Percentiles rank a stretch among this genome's conserved stretches.
These are phyloP conservation scores for Samsoniella hepiali DNA, from an alignment of 2,329 filamentous ascomycete genomes.

Conservation along the genomic window DNA sequence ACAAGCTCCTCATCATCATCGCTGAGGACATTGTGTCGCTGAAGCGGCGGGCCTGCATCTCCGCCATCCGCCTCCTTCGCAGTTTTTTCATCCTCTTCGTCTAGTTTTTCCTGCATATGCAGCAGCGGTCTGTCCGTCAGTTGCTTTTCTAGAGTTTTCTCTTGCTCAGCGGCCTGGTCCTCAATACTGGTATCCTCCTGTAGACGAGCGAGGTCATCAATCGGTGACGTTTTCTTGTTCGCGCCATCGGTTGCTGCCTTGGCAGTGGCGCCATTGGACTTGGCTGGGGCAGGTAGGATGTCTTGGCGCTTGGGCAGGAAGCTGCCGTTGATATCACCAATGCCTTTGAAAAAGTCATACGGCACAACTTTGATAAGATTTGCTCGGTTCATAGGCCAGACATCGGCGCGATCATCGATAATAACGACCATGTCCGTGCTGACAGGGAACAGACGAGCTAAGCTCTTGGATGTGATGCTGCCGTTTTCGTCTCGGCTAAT, in stretches of 20 bases:
- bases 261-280: slow-evolving; percentile 23
- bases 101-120: slow-evolving; percentile 88
- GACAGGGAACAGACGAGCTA: slow-evolving; percentile 89
- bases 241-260: slow-evolving; percentile 17
- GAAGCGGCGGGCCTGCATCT: slow-evolving; percentile 34
- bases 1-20: slow-evolving; percentile 84
- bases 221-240: slow-evolving; percentile 40
- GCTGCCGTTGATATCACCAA: slow-evolving; percentile 97
- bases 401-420: slow-evolving; percentile 94
- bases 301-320: slow-evolving; percentile 80
- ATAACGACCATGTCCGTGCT: slow-evolving; percentile 99
- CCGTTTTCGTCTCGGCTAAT: slow-evolving; percentile 97
- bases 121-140: slow-evolving; percentile 82
- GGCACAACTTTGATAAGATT: slow-evolving; percentile 94
- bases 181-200: slow-evolving; percentile 66
- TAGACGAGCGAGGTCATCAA: slow-evolving; percentile 78
- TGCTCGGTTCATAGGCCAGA: slow-evolving; percentile 85
- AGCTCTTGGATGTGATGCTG: slow-evolving; percentile 83
- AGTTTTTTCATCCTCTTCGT: slow-evolving; percentile 63
- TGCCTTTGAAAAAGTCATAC: slow-evolving; percentile 97
- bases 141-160: slow-evolving; percentile 83
- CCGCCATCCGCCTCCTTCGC: slow-evolving; percentile 27
- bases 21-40: slow-evolving; percentile 72
- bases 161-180: slow-evolving; percentile 79
- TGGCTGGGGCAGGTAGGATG: slow-evolving; percentile 37